Base-by-base conservation (phyloP, 176 grass and related monocot species). In the Lolium multiflorum region DNA sequence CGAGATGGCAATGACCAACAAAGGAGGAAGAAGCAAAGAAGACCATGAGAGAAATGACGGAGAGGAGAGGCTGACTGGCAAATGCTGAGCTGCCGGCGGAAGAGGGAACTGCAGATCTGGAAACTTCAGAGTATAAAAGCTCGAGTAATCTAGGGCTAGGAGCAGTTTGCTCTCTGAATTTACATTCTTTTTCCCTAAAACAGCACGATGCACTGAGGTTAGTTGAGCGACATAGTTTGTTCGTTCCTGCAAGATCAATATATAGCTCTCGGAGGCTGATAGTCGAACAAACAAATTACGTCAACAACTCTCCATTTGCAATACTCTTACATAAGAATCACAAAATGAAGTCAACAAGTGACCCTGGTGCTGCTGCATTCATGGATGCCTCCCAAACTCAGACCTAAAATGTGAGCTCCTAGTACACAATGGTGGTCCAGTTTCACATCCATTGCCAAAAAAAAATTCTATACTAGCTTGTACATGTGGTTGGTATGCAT, bases 131-230 rank as follows among this genome's bases (percentile, higher is more conserved):
- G 13, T 78, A 62, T 68, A 77, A 59, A 14, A 44, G 54, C 41
- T 50, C 17, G 7, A 31, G 26, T 44, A 41, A 72, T 79, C 74
- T 73, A 79, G 87, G 74, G 81, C 50, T 84, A 38, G 51, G 25
- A 77, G 73, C 4, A 16, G 24, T 35, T 37, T 21, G 8, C 7
- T 4, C 5, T 3, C 0, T 2, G 25, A 73, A 79, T 64, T 89
- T 84, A 84, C 87, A 12, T 2, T 73, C 31, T 16, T 16, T 79
- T 4, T 69, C 75, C 81, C 58, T 37, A 18, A 71, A 39, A 71
- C 35, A 4, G 18, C 13, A 21, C n/a, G 37, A 35, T 76, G 35
- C 63, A 28, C 35, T 10, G 17, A 56, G 41, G 41, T 8, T 10
- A 11, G 9, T 48, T 48, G 2, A 48, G 46, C 46, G 41, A 48